Conservation (phyloP, 1,284 basidiomycete species). For the Cystobasidiaceae sp. region DNA sequence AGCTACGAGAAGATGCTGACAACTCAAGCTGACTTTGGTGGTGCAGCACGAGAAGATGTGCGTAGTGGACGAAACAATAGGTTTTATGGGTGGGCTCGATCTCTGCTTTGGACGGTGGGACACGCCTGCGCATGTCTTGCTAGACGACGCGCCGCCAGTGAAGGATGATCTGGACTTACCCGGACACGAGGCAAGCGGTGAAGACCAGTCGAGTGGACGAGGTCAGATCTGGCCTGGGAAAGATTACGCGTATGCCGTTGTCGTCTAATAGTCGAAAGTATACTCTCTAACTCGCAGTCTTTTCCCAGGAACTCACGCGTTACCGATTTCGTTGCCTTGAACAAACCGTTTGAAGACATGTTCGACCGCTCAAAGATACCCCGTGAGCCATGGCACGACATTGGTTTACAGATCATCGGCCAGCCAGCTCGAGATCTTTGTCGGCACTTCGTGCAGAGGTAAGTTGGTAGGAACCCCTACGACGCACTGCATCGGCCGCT, state of each 20-base stretch:
- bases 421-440: conserved; percentile 93
- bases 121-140: conserved; percentile 84
- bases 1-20: no score
- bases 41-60: conserved; percentile 85
- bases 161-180: conserved; percentile 35
- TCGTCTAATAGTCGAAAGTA: background rate
- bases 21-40: conserved; percentile 52
- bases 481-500: background rate
- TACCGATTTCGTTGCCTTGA: conserved; percentile 77
- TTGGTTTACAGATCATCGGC: conserved; percentile 89
- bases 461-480: no score
- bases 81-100: conserved; percentile 97
- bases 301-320: conserved; percentile 82
- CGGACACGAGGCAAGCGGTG: conserved; percentile 48
- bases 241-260: conserved; percentile 38
- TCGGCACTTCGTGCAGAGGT: conserved; percentile 91
- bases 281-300: background rate
- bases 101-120: conserved; percentile 63
- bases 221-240: conserved; percentile 82
- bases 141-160: conserved; percentile 62
- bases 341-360: conserved; percentile 90
- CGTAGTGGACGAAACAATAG: conserved; percentile 94
- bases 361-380: conserved; percentile 83
- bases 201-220: conserved; percentile 50
- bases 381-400: conserved; percentile 99